Evolutionary conservation across 331 rosid genomes (phyloP).

Genomic region (Cydonia oblonga): DNA sequence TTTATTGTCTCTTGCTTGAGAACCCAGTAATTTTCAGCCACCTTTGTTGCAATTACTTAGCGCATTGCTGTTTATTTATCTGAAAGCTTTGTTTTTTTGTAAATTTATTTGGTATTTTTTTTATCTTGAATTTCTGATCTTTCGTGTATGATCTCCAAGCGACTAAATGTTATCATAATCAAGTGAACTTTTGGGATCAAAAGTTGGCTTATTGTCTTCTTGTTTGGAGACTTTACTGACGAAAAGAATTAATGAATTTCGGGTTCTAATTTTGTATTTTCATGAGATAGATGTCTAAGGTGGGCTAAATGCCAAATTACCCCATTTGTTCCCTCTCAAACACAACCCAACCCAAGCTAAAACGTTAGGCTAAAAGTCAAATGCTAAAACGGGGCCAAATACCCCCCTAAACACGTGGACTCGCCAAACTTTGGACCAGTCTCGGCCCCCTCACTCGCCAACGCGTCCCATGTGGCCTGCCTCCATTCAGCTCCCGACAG

Average conservation of each 20-base stretch:
- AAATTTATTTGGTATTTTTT: background rate
- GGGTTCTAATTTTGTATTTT: background rate
- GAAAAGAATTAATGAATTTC: background rate
- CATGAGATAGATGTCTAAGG: background rate
- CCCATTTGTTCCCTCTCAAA: no score
- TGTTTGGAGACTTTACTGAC: background rate
- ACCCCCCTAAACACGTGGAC: no score
- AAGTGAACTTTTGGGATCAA: background rate
- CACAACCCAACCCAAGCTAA: no score
- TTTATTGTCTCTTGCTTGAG: background rate
- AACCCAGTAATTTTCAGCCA: background rate
- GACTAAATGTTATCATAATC: background rate
- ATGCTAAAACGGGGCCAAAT: no score
- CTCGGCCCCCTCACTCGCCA: no score
- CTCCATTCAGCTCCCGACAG: no score
- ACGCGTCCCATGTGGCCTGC: no score
- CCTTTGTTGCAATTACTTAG: background rate
- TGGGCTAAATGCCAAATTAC: no score
- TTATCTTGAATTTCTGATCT: background rate
- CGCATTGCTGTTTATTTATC: constrained; percentile 2
- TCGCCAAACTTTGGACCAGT: no score
- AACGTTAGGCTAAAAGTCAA: no score
- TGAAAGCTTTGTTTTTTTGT: background rate
- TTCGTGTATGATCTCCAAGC: background rate
- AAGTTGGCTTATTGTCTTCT: background rate